These are phyloP conservation scores for Thraustochytrium striatum DNA, from an alignment of 352 stramenopile species.

Conservation along the genomic window DNA sequence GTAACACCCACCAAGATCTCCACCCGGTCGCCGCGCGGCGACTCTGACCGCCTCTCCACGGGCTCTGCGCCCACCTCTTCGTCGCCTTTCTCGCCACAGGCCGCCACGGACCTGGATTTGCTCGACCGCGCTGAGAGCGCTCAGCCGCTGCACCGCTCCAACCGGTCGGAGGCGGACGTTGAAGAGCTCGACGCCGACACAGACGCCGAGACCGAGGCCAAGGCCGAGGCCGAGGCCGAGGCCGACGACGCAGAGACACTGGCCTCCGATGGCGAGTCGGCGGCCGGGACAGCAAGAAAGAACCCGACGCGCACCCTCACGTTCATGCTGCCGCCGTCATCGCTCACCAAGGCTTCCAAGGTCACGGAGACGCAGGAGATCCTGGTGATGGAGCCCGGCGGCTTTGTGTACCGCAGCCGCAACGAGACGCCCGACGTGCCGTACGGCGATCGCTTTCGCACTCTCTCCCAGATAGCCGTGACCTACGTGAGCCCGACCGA, in stretches of 20 bases:
- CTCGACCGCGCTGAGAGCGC: no score
- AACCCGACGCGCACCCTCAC: constrained; percentile 14
- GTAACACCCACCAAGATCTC: no score
- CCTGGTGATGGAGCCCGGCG: constrained; percentile 13
- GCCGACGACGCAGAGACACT: background rate
- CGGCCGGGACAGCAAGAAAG: no score
- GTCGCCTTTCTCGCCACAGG: no score
- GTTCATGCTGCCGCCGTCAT: background rate
- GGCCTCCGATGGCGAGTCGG: background rate
- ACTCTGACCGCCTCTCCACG: no score
- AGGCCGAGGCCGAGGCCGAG: background rate
- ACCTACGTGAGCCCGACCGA: constrained; percentile 32
- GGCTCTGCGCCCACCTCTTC: no score
- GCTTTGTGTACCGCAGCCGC: constrained; percentile 9
- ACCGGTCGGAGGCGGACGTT: no score
- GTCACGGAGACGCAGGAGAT: constrained; percentile 14
- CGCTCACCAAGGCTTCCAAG: background rate
- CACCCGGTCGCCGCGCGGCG: no score
- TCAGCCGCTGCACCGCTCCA: no score
- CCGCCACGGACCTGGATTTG: no score
- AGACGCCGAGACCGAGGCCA: background rate
- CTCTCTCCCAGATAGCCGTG: constrained; percentile 5
- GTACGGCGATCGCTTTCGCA: constrained; percentile 25
- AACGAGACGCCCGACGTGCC: constrained; percentile 9
- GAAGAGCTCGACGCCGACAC: background rate